Conservation (phyloP, 805 yeast genomes). For the Isabelozyma rhagii region DNA sequence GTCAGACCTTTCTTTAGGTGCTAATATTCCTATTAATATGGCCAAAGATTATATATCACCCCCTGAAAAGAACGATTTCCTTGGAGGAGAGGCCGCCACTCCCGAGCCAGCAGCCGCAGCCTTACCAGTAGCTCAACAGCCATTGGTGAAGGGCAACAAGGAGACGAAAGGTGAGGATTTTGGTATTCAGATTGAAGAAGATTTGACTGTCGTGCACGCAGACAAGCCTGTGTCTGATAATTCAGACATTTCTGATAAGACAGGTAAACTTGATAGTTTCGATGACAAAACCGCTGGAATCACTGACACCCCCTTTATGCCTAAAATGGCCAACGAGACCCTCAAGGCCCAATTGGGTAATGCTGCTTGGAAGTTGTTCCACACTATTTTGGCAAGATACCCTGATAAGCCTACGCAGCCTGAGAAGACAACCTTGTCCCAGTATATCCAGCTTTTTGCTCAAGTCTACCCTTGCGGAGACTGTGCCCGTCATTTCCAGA, state of each 20-base stretch:
- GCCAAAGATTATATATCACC: conserved; percentile 3
- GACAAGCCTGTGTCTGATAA: neutral
- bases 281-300: conserved; percentile 7
- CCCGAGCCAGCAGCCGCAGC: neutral
- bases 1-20: conserved; percentile 16
- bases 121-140: neutral
- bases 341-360: conserved; percentile 81
- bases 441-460: conserved; percentile 72
- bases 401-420: conserved; percentile 74
- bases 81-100: neutral
- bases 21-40: conserved; percentile 18
- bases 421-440: conserved; percentile 60
- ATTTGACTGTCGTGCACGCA: neutral
- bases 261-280: neutral
- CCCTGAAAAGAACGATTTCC: neutral
- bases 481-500: conserved; percentile 88
- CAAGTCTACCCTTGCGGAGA: conserved; percentile 97
- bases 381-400: conserved; percentile 87
- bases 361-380: conserved; percentile 87
- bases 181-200: neutral
- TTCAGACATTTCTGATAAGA: neutral
- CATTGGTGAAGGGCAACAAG: neutral
- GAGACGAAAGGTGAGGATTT: neutral
- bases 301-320: conserved; percentile 71
- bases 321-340: conserved; percentile 86